phyloP scores from a whole-genome alignment of 2,329 filamentous ascomycete species.

The Leptographium flavum region DNA sequence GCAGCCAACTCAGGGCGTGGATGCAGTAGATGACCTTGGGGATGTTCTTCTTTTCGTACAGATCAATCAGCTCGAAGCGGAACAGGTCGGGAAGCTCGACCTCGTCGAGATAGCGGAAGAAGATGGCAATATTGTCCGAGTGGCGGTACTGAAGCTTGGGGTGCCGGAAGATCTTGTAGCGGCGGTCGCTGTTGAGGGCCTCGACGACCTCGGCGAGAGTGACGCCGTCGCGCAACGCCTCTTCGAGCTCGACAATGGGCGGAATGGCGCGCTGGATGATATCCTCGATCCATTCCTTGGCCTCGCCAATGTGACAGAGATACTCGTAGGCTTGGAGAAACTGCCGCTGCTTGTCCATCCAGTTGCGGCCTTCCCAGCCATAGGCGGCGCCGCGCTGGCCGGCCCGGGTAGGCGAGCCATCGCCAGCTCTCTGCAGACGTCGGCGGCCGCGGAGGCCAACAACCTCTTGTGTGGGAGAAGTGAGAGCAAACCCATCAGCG shows the following conservation, averaged over 20 bases:
- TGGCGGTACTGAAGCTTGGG: slow-evolving; percentile 83
- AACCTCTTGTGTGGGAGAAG: slow-evolving; percentile 68
- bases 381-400: slow-evolving; percentile 36
- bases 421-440: slow-evolving; percentile 60
- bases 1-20: slow-evolving; percentile 91
- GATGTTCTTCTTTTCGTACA: slow-evolving; percentile 99
- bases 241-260: slow-evolving; percentile 84
- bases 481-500: slow-evolving; percentile 69
- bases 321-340: slow-evolving; percentile 97
- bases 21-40: slow-evolving; percentile 99
- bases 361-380: slow-evolving; percentile 71
- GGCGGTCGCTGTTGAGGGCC: slow-evolving; percentile 63
- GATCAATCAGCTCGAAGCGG: slow-evolving; percentile 88
- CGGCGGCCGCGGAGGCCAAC: slow-evolving; percentile 74
- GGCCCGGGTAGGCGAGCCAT: slow-evolving; percentile 29
- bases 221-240: slow-evolving; percentile 82
- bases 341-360: slow-evolving; percentile 98
- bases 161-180: slow-evolving; percentile 71
- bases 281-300: slow-evolving; percentile 96
- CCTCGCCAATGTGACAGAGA: slow-evolving; percentile 95
- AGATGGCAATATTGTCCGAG: slow-evolving; percentile 94
- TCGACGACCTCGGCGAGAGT: slow-evolving; percentile 91
- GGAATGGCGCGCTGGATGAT: slow-evolving; percentile 75
- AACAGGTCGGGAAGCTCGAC: slow-evolving; percentile 90
- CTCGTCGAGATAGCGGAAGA: slow-evolving; percentile 86